Percentiles rank a stretch among this genome's conserved stretches.
phyloP scores from a whole-genome alignment of 192 early-diverging fungal genomes.

The Oehlia diaphana region DNA sequence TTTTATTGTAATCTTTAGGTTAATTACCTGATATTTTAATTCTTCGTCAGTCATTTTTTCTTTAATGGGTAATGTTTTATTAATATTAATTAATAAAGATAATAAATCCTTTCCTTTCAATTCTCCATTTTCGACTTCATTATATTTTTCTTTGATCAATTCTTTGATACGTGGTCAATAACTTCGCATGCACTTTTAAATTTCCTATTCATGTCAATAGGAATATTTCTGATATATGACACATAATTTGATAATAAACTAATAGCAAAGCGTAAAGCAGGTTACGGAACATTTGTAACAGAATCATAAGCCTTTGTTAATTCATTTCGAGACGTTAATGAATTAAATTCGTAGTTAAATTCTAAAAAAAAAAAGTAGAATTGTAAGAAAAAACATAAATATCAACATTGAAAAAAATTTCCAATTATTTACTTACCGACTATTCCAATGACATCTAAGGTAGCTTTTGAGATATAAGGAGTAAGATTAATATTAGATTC shows the following conservation, averaged over 20 bases:
- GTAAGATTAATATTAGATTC: conserved; percentile 41
- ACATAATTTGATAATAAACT: conserved; percentile 33
- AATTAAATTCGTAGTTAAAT: conserved; percentile 50
- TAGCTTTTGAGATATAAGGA: conserved; percentile 37
- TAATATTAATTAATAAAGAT: conserved; percentile 42
- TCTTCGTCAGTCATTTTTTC: conserved; percentile 45
- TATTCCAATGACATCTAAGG: conserved; percentile 48
- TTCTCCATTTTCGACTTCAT: conserved; percentile 21
- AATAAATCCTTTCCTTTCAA: conserved; percentile 44
- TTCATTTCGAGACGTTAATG: conserved; percentile 40
- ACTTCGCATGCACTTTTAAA: conserved; percentile 22
- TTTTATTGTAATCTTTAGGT: background rate
- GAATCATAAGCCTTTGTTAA: conserved; percentile 44
- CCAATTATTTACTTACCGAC: conserved; percentile 24
- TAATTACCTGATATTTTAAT: conserved; percentile 41
- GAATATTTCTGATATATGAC: conserved; percentile 30
- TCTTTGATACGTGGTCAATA: conserved; percentile 35
- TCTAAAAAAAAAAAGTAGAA: conserved; percentile 10
- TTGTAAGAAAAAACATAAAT: background rate
- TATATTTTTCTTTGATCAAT: conserved; percentile 42
- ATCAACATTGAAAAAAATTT: background rate
- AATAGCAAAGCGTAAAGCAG: conserved; percentile 29
- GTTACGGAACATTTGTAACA: conserved; percentile 26
- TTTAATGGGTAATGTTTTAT: conserved; percentile 39
- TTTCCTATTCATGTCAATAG: background rate